Evolutionary conservation across 2,329 filamentous ascomycete species (phyloP), one percentile per base, ranked within the genome.

Genomic region (Monilinia laxa): DNA sequence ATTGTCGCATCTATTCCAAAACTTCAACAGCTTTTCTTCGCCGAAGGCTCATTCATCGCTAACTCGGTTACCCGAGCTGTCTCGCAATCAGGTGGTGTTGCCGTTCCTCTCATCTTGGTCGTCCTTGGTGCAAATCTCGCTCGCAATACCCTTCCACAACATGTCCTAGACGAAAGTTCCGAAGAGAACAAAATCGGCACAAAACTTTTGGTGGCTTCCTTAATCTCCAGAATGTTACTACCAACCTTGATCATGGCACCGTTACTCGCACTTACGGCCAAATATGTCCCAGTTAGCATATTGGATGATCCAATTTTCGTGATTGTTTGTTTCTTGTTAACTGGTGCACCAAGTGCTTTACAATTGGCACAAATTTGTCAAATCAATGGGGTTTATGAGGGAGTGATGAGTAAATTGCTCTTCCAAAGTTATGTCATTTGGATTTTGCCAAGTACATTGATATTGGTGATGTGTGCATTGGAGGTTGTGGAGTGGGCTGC

Each of bases 351-450:
- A 7, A 96, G 90, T 70, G 95, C 95, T 35, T 83, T 99, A 70
- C 95, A 99, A 80, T 81, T 99, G 75, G 94, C 95, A 9, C 95
- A 99, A 80, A 99, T 99, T 69, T 99, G 95, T 80, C 95, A 98
- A 83, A 91, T 98, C 80, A 99, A 99, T 79, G 90, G 90, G 70
- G 95, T 99, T 12, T 99, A 92, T 78, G 94, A 98, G 82, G 87
- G 90, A 23, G 92, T 95, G 59, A 98, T 99, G 93, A 91, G 91
- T 69, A 91, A 87, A 77, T 84, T 99, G 66, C 80, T 98, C 62
- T 97, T 98, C 82, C 94, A 97, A 81, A 97, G 94, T 80, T 96
- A 96, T 76, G 92, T 99, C 68, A 89, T 97, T 70, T 97, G 93
- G 89, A 98, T 99, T 72, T 84, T 99, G 62, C 95, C 95, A 2